Conservation (phyloP, 225 moss, liverwort and hornwort species). For the Sphagnum tenellum region DNA sequence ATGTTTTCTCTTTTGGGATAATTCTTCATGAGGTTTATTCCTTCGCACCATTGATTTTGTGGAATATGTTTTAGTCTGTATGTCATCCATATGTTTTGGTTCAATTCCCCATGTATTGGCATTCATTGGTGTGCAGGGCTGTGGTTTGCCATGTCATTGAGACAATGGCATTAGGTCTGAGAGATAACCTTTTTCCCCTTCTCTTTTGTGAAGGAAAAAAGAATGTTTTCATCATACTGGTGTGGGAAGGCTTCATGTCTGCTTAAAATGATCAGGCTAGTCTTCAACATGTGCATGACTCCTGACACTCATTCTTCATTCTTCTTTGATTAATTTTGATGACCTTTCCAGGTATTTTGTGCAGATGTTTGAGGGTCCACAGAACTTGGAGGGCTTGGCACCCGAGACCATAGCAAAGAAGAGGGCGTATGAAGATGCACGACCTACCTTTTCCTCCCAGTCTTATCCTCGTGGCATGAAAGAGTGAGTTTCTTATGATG, state of each 20-base stretch:
- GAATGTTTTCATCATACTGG: neutral
- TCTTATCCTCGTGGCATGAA: constrained; percentile 34
- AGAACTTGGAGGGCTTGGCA: constrained; percentile 13
- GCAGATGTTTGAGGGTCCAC: constrained; percentile 40
- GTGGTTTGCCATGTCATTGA: too few species aligned
- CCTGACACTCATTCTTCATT: neutral
- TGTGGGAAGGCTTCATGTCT: neutral
- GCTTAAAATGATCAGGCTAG: neutral
- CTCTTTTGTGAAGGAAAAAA: neutral
- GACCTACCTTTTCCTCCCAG: constrained; percentile 16
- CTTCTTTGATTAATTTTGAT: neutral
- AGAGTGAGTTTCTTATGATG: constrained; percentile 19
- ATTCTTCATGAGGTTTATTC: constrained; percentile 33
- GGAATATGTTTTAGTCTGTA: neutral
- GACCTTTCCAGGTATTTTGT: neutral
- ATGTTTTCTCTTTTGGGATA: constrained; percentile 29
- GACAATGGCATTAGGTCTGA: too few species aligned
- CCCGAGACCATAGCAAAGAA: constrained; percentile 28
- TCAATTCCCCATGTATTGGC: too few species aligned
- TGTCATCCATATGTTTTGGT: too few species aligned
- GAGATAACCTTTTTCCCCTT: neutral
- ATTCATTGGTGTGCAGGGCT: too few species aligned
- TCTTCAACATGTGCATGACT: neutral
- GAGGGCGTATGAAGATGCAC: constrained; percentile 29
- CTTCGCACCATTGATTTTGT: neutral